Evolutionary conservation across 2,329 filamentous ascomycete genomes (phyloP), one percentile per base, ranked within the genome.

Genomic region (Aspergillus costaricaensis): DNA sequence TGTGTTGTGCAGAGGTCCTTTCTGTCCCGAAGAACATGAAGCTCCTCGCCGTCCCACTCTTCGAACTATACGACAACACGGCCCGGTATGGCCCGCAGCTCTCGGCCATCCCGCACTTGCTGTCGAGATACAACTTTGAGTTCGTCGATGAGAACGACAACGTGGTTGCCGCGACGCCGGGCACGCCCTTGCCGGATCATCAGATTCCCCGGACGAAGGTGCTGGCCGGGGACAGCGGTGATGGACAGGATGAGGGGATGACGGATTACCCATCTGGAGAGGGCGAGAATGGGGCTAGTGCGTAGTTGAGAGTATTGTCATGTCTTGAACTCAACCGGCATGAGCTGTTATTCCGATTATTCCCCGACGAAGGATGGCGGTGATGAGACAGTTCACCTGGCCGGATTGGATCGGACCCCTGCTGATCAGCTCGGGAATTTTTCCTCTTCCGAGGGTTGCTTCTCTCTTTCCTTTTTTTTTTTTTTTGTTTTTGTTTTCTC

Each of bases 21-120:
- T 96, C 91, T 71, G 95, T 99, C 8, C 95, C 95, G 0, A 99
- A 99, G 82, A 99, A 99, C 80, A 98, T 99, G 95, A 99, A 99
- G 77, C 87, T 99, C 23, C 88, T 99, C 43, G 95, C 95, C 1
- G 95, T 99, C 1, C 95, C 95, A 0, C 84, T 99, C 0, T 98
- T 98, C 78, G 95, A 99, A 80, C 87, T 99, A 41, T 99, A 99
- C 81, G 95, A 99, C 72, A 99, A 99, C 78, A 96, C 92, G 0
- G 90, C 89, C 12, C 85, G 95, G 61, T 99, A 99, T 74, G 95
- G 95, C 0, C 95, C 95, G 4, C 95, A 99, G 75, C 87, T 99
- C 15, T 96, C 93, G 1, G 95, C 95, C 1, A 98, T 99, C 59
- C 95, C 95, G 0, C 95, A 99, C 75, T 84, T 98, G 4, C 85